Evolutionary conservation across 352 stramenopile species (phyloP), one percentile per base, ranked within the genome.

Genomic region (Globisporangium megalacanthum): DNA sequence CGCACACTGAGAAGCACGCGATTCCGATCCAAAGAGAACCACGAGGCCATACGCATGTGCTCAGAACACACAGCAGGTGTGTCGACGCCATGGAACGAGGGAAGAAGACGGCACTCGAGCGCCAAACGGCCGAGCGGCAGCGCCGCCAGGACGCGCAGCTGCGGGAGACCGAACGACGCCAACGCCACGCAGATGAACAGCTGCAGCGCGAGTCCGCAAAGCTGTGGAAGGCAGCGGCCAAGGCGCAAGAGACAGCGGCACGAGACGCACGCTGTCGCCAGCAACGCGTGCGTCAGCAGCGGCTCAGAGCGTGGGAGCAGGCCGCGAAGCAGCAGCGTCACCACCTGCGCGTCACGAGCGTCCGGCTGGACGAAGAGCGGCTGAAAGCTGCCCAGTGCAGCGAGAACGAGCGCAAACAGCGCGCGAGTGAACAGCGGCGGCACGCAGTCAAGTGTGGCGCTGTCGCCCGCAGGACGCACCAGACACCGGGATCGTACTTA

Each of bases 241-340:
- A 80, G 37, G 49, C 74, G 19, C 54, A 58, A 7, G 76, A 91
- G 55, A 77, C 89, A 49, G 65, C 68, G 31, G 60, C 52, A 1
- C 71, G 79, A 0, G 83, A 94, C 17, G 70, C 71, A 8, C 61
- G 51, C 6, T 61, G 81, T 14, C 64, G 58, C 4, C 66, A 86
- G 42, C 57, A 87, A 33, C 68, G 83, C 7, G 75, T 86, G 31
- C 50, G 59, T 7, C 73, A 82, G 45, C 78, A 77, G 36, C 63
- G 59, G 0, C 47, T 69, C 14, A 87, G 78, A 49, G 73, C 75
- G 0, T 52, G 61, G 2, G 73, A 83, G 36, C 54, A 85, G 33
- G 54, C 65, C 0, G 70, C 87, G 6, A 92, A 87, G 54, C 80
- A 90, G 49, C 63, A 79, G 25, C 73, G 69, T 29, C 92, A 89